phyloP scores from a whole-genome alignment of 441 rosid genomes.

The Populus hybrid region DNA sequence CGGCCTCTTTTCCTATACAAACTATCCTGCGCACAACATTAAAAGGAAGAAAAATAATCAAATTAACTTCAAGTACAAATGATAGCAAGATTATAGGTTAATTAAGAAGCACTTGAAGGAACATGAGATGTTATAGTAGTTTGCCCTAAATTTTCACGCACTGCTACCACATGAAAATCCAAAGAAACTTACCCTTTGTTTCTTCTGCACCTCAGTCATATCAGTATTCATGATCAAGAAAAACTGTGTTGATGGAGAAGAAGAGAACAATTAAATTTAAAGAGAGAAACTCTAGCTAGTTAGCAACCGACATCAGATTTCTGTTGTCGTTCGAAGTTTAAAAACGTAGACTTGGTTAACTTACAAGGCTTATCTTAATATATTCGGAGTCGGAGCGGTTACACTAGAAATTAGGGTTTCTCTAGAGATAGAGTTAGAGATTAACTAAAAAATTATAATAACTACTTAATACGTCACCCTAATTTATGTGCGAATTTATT shows the following conservation, averaged over 20 bases:
- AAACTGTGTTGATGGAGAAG: background rate
- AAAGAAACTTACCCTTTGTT: background rate
- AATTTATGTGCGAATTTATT: too few species aligned
- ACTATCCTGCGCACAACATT: background rate
- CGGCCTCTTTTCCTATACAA: background rate
- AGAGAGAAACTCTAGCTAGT: background rate
- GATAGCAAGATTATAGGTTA: background rate
- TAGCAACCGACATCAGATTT: background rate
- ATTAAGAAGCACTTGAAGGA: too few species aligned
- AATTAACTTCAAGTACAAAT: background rate
- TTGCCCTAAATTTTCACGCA: background rate
- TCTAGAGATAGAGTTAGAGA: background rate
- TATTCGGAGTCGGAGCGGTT: background rate
- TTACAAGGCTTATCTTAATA: too few species aligned
- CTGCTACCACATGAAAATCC: background rate
- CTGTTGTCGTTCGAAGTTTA: background rate
- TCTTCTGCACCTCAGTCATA: background rate
- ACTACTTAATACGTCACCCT: too few species aligned
- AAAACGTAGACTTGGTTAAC: background rate
- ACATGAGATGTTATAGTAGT: background rate
- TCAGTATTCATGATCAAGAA: background rate
- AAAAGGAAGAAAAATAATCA: background rate
- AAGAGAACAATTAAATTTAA: background rate
- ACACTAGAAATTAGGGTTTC: background rate
- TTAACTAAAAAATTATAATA: too few species aligned